Conservation (phyloP, 148 eudicot species). For the Dianthus caryophyllus region DNA sequence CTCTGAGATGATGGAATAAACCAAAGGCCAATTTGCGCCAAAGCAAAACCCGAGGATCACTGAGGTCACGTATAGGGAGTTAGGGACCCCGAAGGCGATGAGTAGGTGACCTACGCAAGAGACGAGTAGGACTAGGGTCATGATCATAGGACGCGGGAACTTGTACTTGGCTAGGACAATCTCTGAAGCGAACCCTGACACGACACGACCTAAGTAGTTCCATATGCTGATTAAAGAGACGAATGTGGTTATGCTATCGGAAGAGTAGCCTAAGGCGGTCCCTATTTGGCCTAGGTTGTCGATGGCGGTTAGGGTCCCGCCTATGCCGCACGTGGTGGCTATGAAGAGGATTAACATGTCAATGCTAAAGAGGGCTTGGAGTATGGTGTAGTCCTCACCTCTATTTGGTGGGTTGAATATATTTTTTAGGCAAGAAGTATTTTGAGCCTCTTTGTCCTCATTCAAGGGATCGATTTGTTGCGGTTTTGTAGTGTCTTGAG, state of each 20-base stretch:
- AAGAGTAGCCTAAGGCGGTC: conserved; percentile 30
- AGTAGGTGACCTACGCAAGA: conserved; percentile 34
- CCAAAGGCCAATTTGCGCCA: conserved; percentile 31
- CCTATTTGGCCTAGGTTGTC: conserved; percentile 37
- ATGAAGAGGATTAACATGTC: conserved; percentile 33
- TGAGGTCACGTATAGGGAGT: conserved; percentile 29
- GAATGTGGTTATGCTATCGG: conserved; percentile 25
- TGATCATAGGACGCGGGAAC: conserved; percentile 33
- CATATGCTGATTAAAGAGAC: conserved; percentile 37
- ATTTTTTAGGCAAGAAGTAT: conserved; percentile 16
- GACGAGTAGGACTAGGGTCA: conserved; percentile 22
- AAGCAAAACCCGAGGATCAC: conserved; percentile 33
- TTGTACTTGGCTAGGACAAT: conserved; percentile 24
- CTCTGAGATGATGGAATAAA: conserved; percentile 32
- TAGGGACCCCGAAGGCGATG: conserved; percentile 28
- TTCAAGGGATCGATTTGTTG: background rate
- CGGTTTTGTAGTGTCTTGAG: background rate
- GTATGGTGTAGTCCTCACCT: conserved; percentile 35
- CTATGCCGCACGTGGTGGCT: conserved; percentile 31
- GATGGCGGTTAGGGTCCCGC: conserved; percentile 31
- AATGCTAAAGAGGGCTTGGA: conserved; percentile 34
- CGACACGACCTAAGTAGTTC: conserved; percentile 36
- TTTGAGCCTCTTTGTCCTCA: conserved; percentile 1
- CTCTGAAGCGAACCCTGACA: conserved; percentile 28
- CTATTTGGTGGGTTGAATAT: conserved; percentile 27